Conservation (phyloP, 2,329 filamentous ascomycete genomes). For the Fragosphaeria purpurea region DNA sequence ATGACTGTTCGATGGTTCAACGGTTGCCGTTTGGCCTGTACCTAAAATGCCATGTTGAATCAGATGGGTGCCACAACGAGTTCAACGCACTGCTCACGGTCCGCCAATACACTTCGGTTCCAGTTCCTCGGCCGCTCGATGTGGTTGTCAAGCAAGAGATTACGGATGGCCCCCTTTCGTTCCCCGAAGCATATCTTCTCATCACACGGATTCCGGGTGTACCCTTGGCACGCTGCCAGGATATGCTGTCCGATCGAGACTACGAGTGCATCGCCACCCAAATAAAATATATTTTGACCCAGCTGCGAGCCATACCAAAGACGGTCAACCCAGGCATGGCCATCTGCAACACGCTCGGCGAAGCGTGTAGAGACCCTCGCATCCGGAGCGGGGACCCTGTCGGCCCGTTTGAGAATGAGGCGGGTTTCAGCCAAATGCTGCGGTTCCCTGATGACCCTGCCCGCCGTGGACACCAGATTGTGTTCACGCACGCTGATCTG, state of each 20-base stretch:
- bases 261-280: slow-evolving; percentile 14
- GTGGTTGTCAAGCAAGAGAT: slow-evolving; percentile 9
- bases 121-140: slow-evolving; percentile 18
- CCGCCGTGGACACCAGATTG: slow-evolving; percentile 18
- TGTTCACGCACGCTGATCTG: slow-evolving; percentile 25
- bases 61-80: slow-evolving; percentile 18
- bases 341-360: slow-evolving; percentile 23
- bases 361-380: slow-evolving; percentile 18
- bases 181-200: slow-evolving; percentile 12
- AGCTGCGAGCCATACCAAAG: slow-evolving; percentile 20
- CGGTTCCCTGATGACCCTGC: slow-evolving; percentile 20
- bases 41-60: slow-evolving; percentile 15
- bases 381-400: slow-evolving; percentile 14
- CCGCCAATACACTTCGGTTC: slow-evolving; percentile 18
- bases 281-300: slow-evolving; percentile 17
- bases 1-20: slow-evolving; percentile 10
- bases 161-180: not conserved
- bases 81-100: slow-evolving; percentile 19
- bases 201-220: slow-evolving; percentile 15
- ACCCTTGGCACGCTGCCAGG: slow-evolving; percentile 12
- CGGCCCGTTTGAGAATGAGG: slow-evolving; percentile 22
- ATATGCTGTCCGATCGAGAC: slow-evolving; percentile 19
- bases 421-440: slow-evolving; percentile 22
- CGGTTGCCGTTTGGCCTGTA: slow-evolving; percentile 23
- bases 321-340: slow-evolving; percentile 3